A percentile compares a stretch with the other conserved stretches of the same genome.
phyloP scores from a whole-genome alignment of 2,329 filamentous ascomycete species.

The Erysiphe pulchra region DNA sequence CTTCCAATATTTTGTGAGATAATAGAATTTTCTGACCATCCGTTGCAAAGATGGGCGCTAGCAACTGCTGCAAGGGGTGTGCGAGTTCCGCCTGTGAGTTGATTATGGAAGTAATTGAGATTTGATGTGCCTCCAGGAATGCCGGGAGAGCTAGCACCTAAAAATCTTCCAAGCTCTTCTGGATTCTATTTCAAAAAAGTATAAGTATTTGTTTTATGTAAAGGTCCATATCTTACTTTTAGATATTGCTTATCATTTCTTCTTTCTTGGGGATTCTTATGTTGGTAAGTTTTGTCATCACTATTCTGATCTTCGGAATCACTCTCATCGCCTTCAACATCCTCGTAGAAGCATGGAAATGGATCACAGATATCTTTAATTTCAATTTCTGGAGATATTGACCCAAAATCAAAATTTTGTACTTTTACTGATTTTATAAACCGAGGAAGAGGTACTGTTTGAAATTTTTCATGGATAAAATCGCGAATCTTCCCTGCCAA shows the following conservation, averaged over 20 bases:
- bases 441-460: constrained; percentile 67
- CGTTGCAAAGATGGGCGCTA: constrained; percentile 28
- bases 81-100: constrained; percentile 44
- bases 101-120: constrained; percentile 60
- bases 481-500: constrained; percentile 69
- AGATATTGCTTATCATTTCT: constrained; percentile 14
- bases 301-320: constrained; percentile 23
- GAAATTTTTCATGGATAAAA: constrained; percentile 91
- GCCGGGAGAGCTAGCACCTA: constrained; percentile 32
- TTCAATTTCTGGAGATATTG: constrained; percentile 57
- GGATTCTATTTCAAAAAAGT: constrained; percentile 6
- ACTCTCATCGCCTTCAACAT: constrained; percentile 40
- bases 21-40: constrained; percentile 1
- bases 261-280: constrained; percentile 12
- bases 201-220: constrained; percentile 18
- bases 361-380: constrained; percentile 95
- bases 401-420: constrained; percentile 81
- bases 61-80: constrained; percentile 61
- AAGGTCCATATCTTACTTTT: constrained; percentile 11
- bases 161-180: constrained; percentile 26
- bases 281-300: constrained; percentile 7
- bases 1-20: constrained; percentile 8
- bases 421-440: constrained; percentile 95
- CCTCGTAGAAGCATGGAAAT: constrained; percentile 86
- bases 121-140: constrained; percentile 50